These are phyloP conservation scores for Mycena capillaripes DNA, from an alignment of 768 basidiomycete species.

Conservation along the genomic window DNA sequence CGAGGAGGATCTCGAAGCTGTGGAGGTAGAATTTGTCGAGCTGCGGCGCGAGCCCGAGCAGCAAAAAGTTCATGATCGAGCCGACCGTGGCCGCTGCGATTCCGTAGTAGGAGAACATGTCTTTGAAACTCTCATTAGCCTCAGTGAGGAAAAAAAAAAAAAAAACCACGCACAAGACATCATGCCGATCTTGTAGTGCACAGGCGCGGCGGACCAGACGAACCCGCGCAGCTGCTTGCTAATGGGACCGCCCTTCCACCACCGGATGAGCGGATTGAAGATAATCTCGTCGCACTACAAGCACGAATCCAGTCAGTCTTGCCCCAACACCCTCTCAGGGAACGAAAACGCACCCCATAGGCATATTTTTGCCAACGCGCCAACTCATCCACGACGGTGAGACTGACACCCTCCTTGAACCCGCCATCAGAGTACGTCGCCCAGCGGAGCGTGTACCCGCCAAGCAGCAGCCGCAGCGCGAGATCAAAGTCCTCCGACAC, in stretches of 20 bases:
- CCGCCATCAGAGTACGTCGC: slow-evolving; percentile 87
- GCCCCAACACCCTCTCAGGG: too few relatives aligned
- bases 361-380: slow-evolving; percentile 91
- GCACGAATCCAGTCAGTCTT: too few relatives aligned
- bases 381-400: slow-evolving; percentile 70
- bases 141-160: slow-evolving; percentile 2
- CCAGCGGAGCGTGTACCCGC: slow-evolving; percentile 84
- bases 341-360: slow-evolving; percentile 54
- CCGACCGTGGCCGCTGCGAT: slow-evolving; percentile 80
- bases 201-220: slow-evolving; percentile 80
- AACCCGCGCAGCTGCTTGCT: slow-evolving; percentile 80
- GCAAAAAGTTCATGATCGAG: slow-evolving; percentile 77
- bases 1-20: slow-evolving; percentile 85
- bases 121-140: slow-evolving; percentile 48
- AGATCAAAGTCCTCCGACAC: slow-evolving; percentile 89
- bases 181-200: slow-evolving; percentile 89
- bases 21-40: slow-evolving; percentile 84
- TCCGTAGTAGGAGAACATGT: slow-evolving; percentile 51
- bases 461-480: slow-evolving; percentile 75
- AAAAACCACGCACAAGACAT: slow-evolving; percentile 66
- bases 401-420: slow-evolving; percentile 87
- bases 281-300: slow-evolving; percentile 76
- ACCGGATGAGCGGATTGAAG: slow-evolving; percentile 85
- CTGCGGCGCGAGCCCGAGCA: slow-evolving; percentile 78
- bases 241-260: slow-evolving; percentile 86